Conservation (phyloP, 148 eudicot genomes). For the Fallopia convolvulus region DNA sequence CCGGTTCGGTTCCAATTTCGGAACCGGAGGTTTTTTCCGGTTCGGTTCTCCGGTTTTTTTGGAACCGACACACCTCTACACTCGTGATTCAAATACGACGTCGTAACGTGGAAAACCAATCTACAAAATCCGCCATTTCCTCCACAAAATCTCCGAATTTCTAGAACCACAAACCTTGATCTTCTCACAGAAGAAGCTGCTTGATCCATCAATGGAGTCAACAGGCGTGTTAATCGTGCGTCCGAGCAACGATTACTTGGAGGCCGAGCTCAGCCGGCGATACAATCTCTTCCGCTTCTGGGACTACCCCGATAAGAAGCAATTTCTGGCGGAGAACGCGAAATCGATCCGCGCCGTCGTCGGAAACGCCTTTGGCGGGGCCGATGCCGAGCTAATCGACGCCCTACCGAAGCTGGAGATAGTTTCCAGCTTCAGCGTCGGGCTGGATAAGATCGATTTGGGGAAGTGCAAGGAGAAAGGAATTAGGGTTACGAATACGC, state of each 20-base stretch:
- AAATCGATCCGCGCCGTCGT: conserved; percentile 61
- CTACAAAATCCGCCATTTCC: background rate
- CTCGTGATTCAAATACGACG: background rate
- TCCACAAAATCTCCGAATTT: background rate
- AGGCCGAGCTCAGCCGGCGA: conserved; percentile 37
- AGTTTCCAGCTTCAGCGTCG: conserved; percentile 69
- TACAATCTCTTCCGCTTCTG: conserved; percentile 44
- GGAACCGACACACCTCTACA: no score
- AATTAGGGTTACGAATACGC: conserved; percentile 71
- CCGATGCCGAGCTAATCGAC: conserved; percentile 56
- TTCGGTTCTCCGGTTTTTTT: no score
- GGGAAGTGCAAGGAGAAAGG: conserved; percentile 60
- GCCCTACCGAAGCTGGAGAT: conserved; percentile 65
- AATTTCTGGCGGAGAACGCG: conserved; percentile 36
- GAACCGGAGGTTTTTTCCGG: no score
- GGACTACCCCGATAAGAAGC: conserved; percentile 21
- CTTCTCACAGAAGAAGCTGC: background rate
- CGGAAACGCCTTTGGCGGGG: conserved; percentile 46
- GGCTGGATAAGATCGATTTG: conserved; percentile 76
- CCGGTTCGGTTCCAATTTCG: no score
- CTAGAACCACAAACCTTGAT: background rate
- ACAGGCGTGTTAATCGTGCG: conserved; percentile 44
- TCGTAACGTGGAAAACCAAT: background rate
- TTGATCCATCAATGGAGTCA: conserved; percentile 26
- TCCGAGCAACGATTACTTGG: conserved; percentile 38